A percentile compares a stretch with the other conserved stretches of the same genome.
phyloP scores from a whole-genome alignment of 306 rosid genomes.

The Malus sieversii region DNA sequence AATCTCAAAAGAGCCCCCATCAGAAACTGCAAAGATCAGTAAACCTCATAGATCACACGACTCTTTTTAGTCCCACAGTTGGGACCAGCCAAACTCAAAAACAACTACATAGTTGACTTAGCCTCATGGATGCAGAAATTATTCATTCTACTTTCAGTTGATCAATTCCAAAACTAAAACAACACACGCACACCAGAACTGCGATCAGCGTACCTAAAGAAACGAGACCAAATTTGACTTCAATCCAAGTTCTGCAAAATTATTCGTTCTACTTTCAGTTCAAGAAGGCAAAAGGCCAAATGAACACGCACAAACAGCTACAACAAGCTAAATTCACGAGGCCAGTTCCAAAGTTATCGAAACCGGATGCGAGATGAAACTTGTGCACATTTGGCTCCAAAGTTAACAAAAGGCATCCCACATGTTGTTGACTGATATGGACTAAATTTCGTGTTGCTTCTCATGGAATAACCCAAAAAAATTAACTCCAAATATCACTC shows the following conservation, averaged over 20 bases:
- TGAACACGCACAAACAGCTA: too few species aligned
- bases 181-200: neutral
- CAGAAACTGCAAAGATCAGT: constrained; percentile 14
- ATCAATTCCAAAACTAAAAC: constrained; percentile 8
- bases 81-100: neutral
- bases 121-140: neutral
- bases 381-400: too few species aligned
- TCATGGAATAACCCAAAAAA: too few species aligned
- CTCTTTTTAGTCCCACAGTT: neutral
- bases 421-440: too few species aligned
- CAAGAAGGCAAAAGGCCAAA: too few species aligned
- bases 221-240: neutral
- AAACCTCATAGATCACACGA: constrained; percentile 22
- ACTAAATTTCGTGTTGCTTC: too few species aligned
- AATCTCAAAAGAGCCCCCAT: constrained; percentile 76
- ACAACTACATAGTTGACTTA: neutral
- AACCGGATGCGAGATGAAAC: too few species aligned
- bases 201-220: too few species aligned
- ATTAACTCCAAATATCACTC: too few species aligned
- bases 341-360: too few species aligned
- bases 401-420: too few species aligned
- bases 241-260: neutral
- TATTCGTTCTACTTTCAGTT: neutral
- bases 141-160: neutral
- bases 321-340: too few species aligned